Percentiles rank a stretch among this genome's conserved stretches.
Evolutionary conservation across 192 early-diverging fungal genomes (phyloP).

Genomic region (Chytriomyces hyalinus): DNA sequence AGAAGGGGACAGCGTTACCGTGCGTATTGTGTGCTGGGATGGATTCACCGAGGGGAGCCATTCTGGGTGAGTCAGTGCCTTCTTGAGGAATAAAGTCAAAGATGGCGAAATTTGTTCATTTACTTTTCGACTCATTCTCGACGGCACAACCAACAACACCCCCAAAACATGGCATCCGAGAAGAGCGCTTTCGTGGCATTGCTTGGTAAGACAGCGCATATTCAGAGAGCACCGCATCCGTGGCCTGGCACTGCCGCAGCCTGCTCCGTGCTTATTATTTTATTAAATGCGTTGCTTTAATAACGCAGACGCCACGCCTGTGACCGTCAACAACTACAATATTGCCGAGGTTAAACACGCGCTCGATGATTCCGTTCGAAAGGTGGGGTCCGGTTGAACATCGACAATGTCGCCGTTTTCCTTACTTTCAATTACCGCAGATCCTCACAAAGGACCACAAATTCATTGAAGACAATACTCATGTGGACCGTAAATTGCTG

Average conservation of each 20-base stretch:
- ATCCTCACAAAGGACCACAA: slow-evolving; percentile 45
- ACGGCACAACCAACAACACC: too few relatives aligned
- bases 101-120: too few relatives aligned
- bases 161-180: too few relatives aligned
- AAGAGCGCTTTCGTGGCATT: too few relatives aligned
- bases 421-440: slow-evolving; percentile 28
- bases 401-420: neutral
- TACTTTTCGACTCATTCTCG: too few relatives aligned
- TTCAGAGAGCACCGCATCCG: too few relatives aligned
- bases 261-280: too few relatives aligned
- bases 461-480: slow-evolving; percentile 71
- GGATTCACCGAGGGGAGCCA: slow-evolving; percentile 62
- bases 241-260: too few relatives aligned
- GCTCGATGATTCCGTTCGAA: slow-evolving; percentile 47
- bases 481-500: slow-evolving; percentile 80
- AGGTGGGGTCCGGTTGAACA: slow-evolving; percentile 21
- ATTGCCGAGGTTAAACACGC: slow-evolving; percentile 52
- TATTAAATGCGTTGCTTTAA: neutral
- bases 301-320: slow-evolving; percentile 31
- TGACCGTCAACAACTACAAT: slow-evolving; percentile 47
- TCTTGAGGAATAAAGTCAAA: too few relatives aligned
- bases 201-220: too few relatives aligned
- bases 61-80: too few relatives aligned
- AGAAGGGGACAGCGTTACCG: slow-evolving; percentile 48
- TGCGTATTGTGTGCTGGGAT: slow-evolving; percentile 58